Base-by-base conservation (phyloP, 2,329 filamentous ascomycete genomes). In the Stachybotrys chartarum region DNA sequence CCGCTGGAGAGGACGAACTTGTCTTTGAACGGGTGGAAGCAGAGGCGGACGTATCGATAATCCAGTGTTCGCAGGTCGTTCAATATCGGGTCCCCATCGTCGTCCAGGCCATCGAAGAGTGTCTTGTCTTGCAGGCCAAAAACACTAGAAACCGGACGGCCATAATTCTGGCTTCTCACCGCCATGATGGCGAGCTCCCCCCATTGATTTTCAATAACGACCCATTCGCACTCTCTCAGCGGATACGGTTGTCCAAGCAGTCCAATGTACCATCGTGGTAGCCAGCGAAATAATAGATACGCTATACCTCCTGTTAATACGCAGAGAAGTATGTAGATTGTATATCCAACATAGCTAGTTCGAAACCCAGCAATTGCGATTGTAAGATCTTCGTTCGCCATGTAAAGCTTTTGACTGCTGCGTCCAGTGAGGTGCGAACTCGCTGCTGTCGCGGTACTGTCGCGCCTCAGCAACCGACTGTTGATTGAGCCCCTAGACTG, bases 161-260 rank as follows among this genome's bases (percentile, higher is more conserved):
- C 82, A 68, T 81, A 85, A 18, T 70, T 67, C 55, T 74, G 75
- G 16, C 70, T 72, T 44, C 79, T 78, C 12, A 97, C 79, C 52
- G 84, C 67, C 64, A 96, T 82, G n/a, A 94, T 82, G 12, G 81
- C 79, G 70, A 97, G 88, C 70, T 97, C 93, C 52, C 89, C 88
- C 93, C 94, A 97, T 79, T 97, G 91, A 66, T 99, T 97, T 80
- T 97, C 94, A 60, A 97, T 83, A 31, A 96, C 92, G 48, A 96
- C 87, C 94, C 95, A 99, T 57, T 89, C 80, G 65, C 90, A 94
- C 54, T 88, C 83, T 54, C 81, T 79, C 32, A 99, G 76, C 3
- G 89, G 78, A 16, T 82, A 83, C 6, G 85, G 75, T 54, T 76
- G 81, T 31, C 94, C 94, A 46, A 90, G 78, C 47, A 97, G 68